Evolutionary conservation across 139 green algal genomes (phyloP).

Genomic region (Spirogloea muscicola): DNA sequence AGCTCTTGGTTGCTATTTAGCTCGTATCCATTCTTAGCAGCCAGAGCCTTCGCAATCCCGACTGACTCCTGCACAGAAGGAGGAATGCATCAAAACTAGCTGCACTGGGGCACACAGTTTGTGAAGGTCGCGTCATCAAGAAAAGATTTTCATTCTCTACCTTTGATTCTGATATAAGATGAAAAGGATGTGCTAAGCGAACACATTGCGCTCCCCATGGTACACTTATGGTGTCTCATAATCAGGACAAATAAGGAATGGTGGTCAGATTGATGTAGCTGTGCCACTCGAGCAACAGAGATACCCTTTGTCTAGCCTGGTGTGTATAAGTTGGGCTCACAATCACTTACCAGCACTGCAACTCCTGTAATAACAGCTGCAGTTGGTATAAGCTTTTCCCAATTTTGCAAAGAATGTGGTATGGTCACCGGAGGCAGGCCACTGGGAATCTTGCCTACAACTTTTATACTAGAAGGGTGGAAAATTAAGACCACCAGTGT

Average conservation of each 20-base stretch:
- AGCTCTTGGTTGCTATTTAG: conserved; percentile 77
- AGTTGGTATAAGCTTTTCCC: conserved; percentile 2
- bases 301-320: too few species aligned
- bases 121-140: background rate
- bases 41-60: conserved; percentile 77
- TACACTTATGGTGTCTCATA: too few species aligned
- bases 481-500: too few species aligned
- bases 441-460: conserved; percentile 25
- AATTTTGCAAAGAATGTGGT: background rate
- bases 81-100: conserved; percentile 15
- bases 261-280: too few species aligned
- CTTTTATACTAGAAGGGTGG: too few species aligned
- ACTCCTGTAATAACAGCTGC: conserved; percentile 54
- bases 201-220: too few species aligned
- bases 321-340: too few species aligned
- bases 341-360: conserved; percentile 67
- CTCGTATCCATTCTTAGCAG: conserved; percentile 75
- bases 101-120: background rate
- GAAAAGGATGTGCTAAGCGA: too few species aligned
- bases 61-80: conserved; percentile 84
- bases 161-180: background rate
- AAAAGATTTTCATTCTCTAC: background rate
- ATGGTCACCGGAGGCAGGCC: conserved; percentile 22
- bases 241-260: too few species aligned
- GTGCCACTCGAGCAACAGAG: too few species aligned